Evolutionary conservation across 1,139 yeast genomes (phyloP), one percentile per base, ranked within the genome.

Genomic region (Yamadazyma oceani): DNA sequence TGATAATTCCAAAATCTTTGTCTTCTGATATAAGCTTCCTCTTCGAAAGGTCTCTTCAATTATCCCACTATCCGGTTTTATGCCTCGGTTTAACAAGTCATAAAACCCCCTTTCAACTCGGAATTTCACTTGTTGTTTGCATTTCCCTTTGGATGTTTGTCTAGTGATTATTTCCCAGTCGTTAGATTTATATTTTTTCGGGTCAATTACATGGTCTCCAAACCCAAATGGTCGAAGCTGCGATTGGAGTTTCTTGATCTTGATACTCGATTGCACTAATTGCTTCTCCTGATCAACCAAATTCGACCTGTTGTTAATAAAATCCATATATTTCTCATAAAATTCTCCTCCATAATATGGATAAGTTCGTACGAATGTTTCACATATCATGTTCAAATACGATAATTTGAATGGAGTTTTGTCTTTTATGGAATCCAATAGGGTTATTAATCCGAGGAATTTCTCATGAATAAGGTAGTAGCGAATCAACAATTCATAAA

Each of bases 41-140:
- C 59, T 48, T 34, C 54, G 49, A 41, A 66, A 65, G 0, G 74
- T 66, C 26, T 55, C 59, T 38, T 61, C 59, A 4, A 69, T 45
- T 8, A 65, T 40, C 9, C 43, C 40, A 32, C 53, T 49, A 42
- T 69, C 73, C 0, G 75, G 75, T 28, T 55, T 51, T 4, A 69
- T 58, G 0, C 75, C 75, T 37, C 54, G 55, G 14, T 58, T 46
- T 25, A 66, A 37, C 8, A 70, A 41, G 14, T 62, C 69, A 8
- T 48, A 46, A 36, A 70, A 65, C 8, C 75, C 77, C 32, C 54
- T 50, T 15, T 56, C 53, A 26, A 66, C 48, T 26, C 75, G 47
- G 43, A 60, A 68, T 22, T 56, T 56, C 1, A 65, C 50, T 39
- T 69, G 74, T 8, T 15, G 14, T n/a, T 17, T 16, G 3, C 30